Percentiles rank a stretch among this genome's conserved stretches.
phyloP scores from a whole-genome alignment of 257 asterid species.

The Plantago ovata region DNA sequence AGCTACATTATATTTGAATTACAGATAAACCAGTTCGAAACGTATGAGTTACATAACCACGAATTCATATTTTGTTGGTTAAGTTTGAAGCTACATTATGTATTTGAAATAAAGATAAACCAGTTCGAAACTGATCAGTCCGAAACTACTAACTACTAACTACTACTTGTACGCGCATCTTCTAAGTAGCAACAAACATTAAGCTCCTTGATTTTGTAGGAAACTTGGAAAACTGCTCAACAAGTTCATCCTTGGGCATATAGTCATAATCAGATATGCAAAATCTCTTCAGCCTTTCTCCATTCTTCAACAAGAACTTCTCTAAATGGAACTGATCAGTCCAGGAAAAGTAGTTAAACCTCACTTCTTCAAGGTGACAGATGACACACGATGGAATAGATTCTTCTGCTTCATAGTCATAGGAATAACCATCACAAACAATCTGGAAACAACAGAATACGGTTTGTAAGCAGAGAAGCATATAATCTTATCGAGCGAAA shows the following conservation, averaged over 20 bases:
- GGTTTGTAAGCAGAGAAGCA: too few relatives aligned
- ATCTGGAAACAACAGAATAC: neutral
- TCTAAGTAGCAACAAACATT: neutral
- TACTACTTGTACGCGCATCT: too few relatives aligned
- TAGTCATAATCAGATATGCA: neutral
- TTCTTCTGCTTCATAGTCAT: neutral
- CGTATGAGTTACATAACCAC: too few relatives aligned
- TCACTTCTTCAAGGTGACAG: neutral
- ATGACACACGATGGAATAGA: neutral
- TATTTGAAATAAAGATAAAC: neutral
- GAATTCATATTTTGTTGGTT: too few relatives aligned
- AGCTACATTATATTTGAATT: too few relatives aligned
- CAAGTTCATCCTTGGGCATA: neutral
- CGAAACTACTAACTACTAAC: neutral
- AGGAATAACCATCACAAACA: neutral
- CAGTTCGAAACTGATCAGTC: neutral
- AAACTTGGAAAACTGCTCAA: neutral
- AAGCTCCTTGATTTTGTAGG: neutral
- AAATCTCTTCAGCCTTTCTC: neutral
- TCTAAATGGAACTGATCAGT: neutral
- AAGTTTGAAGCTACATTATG: too few relatives aligned
- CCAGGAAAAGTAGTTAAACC: neutral
- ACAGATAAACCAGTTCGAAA: too few relatives aligned
- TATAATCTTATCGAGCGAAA: too few relatives aligned
- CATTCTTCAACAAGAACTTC: constrained; percentile 2